phyloP scores from a whole-genome alignment of 164 flowering plant genomes.

The Pachysandra terminalis region DNA sequence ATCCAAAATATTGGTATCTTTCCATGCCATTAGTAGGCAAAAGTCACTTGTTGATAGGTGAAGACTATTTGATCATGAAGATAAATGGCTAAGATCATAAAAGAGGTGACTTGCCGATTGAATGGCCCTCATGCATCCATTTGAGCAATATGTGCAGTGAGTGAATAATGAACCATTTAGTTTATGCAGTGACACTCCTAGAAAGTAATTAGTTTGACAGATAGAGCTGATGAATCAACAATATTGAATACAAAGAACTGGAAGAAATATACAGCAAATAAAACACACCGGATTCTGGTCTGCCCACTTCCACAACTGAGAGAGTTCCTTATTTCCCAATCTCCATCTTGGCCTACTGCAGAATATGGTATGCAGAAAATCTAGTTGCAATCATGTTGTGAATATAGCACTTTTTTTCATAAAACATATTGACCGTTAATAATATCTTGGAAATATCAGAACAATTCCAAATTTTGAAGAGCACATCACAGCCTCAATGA shows the following conservation, averaged over 20 bases:
- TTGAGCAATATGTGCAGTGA: neutral
- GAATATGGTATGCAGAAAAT: constrained; percentile 2
- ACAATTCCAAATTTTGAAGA: neutral
- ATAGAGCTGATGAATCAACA: neutral
- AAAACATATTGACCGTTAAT: neutral
- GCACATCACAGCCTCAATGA: neutral
- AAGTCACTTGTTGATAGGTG: neutral
- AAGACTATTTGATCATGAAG: neutral
- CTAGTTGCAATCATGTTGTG: neutral
- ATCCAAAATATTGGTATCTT: neutral
- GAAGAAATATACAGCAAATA: neutral
- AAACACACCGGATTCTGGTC: constrained; percentile 81
- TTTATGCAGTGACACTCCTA: neutral
- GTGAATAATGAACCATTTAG: neutral
- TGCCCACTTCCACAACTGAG: constrained; percentile 98
- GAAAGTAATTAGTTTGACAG: no score
- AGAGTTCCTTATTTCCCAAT: constrained; percentile 92
- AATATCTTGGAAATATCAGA: neutral
- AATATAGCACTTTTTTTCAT: neutral
- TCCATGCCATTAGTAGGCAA: neutral
- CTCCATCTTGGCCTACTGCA: constrained; percentile 86
- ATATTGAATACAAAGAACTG: no score
- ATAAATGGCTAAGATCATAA: neutral
- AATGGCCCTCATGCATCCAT: neutral
- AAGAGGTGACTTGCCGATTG: neutral